Percentiles rank a stretch among this genome's conserved stretches.
Conservation (phyloP, 1,139 yeast species). For the Taphrina sp. region DNA sequence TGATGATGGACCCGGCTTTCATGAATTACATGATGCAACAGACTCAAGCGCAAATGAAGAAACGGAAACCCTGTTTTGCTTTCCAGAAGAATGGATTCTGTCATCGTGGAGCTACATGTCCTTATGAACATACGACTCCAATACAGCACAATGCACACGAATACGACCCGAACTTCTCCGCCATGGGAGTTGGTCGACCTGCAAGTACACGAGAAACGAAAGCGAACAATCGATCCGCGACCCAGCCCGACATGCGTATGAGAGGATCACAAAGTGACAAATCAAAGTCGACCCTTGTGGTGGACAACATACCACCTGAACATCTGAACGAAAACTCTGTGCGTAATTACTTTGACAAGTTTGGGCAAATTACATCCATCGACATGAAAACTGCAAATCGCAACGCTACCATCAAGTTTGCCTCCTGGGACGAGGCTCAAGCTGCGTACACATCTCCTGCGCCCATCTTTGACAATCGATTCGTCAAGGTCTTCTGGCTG, state of each 20-base stretch:
- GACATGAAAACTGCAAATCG: constrained; percentile 37
- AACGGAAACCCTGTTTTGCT: constrained; percentile 18
- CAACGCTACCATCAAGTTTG: constrained; percentile 48
- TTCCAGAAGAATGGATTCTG: constrained; percentile 39
- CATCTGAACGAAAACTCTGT: constrained; percentile 45
- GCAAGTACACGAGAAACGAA: constrained; percentile 7
- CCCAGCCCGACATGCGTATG: constrained; percentile 5
- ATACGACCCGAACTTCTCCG: constrained; percentile 35
- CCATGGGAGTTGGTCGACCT: constrained; percentile 15
- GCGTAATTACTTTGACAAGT: constrained; percentile 46
- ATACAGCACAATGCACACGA: constrained; percentile 3
- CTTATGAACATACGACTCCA: constrained; percentile 37
- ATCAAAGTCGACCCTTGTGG: constrained; percentile 43
- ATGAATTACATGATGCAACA: constrained; percentile 2
- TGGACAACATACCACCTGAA: constrained; percentile 50
- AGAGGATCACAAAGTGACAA: constrained; percentile 35
- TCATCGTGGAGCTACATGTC: constrained; percentile 41
- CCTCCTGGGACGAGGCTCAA: constrained; percentile 47
- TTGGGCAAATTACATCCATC: constrained; percentile 47
- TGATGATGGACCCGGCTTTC: constrained; percentile 5
- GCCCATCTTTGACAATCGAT: constrained; percentile 53
- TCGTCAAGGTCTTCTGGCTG: constrained; percentile 52
- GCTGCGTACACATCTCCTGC: constrained; percentile 50
- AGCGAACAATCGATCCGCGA: neutral
- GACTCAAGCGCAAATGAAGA: constrained; percentile 1